Evolutionary conservation across 352 stramenopile genomes (phyloP), one percentile per base, ranked within the genome.

Genomic region (Pythium myriotylum): DNA sequence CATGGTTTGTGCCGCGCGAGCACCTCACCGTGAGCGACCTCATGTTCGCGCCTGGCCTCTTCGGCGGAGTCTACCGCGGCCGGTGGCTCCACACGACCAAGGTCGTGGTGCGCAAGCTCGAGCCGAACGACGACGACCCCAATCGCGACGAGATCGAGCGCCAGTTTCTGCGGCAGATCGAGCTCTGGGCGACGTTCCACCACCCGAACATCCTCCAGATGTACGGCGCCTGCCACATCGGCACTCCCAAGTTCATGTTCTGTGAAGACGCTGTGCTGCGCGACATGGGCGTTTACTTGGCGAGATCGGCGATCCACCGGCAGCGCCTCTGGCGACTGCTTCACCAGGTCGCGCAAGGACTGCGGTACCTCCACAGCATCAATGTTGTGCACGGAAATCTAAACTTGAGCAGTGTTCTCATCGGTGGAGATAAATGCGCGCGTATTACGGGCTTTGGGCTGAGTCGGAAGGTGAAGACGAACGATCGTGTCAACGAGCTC

Each of bases 191-290:
- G 57, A 86, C 86, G 22, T 65, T 97, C 0, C 66, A 76, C 2
- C 92, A 98, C 65, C 77, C 77, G 16, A 95, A 94, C 62, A 72
- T 98, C 49, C 79, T 98, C 0, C 68, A 82, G 26, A 80, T 98
- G 67, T 77, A 62, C 20, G 68, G 62, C 0, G 62, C 64, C 9
- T 70, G 60, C 8, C 54, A 75, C 22, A 17, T 73, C 14, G 33
- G 29, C 1, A 16, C 27, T 1, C 57, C 59, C 8, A 58, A 35
- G n/a, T 51, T 67, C 26, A 65, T 68, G 26, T 48, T 75, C 12
- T 65, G 59, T 45, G 63, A 74, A 24, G 58, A 69, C 42, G 64
- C 61, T 20, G 39, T 22, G 17, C 47, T 56, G 12, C 59, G 51
- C 3, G 70, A 68, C 45, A 47, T 74, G 20, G 27, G 49, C 3